Conservation (phyloP, 768 basidiomycete species). For the Leccinum broughii region DNA sequence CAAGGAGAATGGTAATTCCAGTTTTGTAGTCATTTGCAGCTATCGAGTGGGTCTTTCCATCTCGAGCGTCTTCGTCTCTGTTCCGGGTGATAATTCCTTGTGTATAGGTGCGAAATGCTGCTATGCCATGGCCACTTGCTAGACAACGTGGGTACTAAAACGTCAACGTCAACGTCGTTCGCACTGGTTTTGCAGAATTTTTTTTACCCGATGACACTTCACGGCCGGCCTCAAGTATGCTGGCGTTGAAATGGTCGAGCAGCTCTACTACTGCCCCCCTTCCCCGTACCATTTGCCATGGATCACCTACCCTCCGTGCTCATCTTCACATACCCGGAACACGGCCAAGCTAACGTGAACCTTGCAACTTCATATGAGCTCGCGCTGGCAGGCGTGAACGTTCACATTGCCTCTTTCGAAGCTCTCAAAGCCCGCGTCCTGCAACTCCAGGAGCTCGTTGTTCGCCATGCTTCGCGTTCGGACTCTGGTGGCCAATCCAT, state of each 20-base stretch:
- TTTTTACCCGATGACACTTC: neutral
- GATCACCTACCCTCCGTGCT: constrained; percentile 1
- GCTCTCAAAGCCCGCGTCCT: constrained; percentile 10
- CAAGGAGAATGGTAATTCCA: neutral
- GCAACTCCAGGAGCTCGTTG: constrained; percentile 10
- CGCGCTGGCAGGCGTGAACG: constrained; percentile 10
- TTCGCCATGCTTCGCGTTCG: neutral
- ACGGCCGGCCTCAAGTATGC: neutral
- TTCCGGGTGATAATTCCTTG: neutral
- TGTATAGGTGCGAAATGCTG: neutral
- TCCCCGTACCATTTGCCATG: neutral
- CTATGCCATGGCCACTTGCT: neutral
- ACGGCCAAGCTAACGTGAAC: constrained; percentile 6
- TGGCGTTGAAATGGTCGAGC: neutral
- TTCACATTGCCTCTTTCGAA: constrained; percentile 12
- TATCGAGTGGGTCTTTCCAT: neutral
- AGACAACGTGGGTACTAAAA: neutral
- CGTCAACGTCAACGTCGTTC: neutral
- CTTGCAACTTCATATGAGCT: constrained; percentile 17
- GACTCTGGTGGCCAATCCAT: neutral
- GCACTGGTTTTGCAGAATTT: neutral
- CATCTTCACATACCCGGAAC: constrained; percentile 12
- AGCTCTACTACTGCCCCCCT: neutral
- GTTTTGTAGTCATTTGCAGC: neutral
- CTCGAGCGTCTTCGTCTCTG: neutral